Evolutionary conservation across 345 rosid genomes (phyloP).

Genomic region (Heritiera littoralis): DNA sequence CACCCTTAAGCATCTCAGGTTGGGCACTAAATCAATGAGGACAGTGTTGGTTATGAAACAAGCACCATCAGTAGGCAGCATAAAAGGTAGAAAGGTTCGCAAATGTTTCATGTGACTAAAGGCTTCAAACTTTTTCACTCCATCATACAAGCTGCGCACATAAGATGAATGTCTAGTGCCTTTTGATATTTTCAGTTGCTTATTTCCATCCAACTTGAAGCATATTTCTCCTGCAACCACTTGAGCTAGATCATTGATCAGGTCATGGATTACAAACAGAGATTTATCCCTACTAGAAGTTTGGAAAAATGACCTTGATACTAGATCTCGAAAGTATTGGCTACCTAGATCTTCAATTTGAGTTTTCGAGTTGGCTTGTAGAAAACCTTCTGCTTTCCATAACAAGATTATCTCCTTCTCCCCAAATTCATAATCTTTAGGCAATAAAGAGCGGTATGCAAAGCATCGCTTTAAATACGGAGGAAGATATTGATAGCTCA

Average conservation of each 20-base stretch:
- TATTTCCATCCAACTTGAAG: neutral
- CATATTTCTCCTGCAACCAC: slow-evolving; percentile 9
- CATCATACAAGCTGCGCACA: neutral
- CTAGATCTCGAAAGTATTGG: slow-evolving; percentile 8
- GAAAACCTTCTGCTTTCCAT: slow-evolving; percentile 39
- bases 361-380: neutral
- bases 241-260: slow-evolving; percentile 30
- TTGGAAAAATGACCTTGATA: slow-evolving; percentile 20
- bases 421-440: slow-evolving; percentile 18
- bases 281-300: neutral
- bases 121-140: slow-evolving; percentile 1
- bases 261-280: slow-evolving; percentile 31
- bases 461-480: slow-evolving; percentile 25
- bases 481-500: slow-evolving; percentile 32
- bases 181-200: neutral
- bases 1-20: slow-evolving; percentile 22
- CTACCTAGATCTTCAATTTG: slow-evolving; percentile 15
- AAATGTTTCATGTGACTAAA: slow-evolving; percentile 4
- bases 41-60: slow-evolving; percentile 8
- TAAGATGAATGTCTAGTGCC: slow-evolving; percentile 21
- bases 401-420: slow-evolving; percentile 18
- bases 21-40: slow-evolving; percentile 12
- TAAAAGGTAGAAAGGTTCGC: slow-evolving; percentile 21
- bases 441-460: slow-evolving; percentile 25
- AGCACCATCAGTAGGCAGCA: neutral